phyloP scores from a whole-genome alignment of 306 rosid species.

The Gillenia trifoliata region DNA sequence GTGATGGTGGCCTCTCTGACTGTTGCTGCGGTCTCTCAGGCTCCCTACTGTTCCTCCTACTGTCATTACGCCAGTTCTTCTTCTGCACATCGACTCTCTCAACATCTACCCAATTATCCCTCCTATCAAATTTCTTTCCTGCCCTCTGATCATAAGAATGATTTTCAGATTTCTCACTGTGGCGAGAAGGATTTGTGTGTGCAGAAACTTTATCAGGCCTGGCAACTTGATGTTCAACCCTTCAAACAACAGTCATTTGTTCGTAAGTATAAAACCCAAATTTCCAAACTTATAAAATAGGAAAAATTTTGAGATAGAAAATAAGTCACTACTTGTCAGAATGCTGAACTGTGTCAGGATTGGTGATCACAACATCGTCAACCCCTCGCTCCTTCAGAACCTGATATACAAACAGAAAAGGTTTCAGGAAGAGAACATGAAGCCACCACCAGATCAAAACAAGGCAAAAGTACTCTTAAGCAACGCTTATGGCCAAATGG shows the following conservation, averaged over 20 bases:
- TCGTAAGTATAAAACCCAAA: background rate
- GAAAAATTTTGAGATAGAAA: background rate
- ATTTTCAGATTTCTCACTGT: constrained; percentile 47
- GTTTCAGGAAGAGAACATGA: constrained; percentile 15
- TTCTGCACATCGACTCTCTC: constrained; percentile 61
- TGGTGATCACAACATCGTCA: constrained; percentile 51
- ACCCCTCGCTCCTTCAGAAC: constrained; percentile 93
- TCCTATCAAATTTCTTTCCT: constrained; percentile 57
- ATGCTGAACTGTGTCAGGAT: constrained; percentile 50
- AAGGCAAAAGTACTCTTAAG: background rate
- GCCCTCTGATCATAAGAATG: constrained; percentile 50
- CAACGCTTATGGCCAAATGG: background rate
- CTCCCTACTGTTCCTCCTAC: constrained; percentile 47
- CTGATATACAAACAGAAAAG: constrained; percentile 35
- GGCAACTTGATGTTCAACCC: constrained; percentile 53
- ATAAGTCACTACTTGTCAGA: constrained; percentile 51
- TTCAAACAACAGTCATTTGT: constrained; percentile 23
- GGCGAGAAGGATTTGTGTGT: constrained; percentile 30
- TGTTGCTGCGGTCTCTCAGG: constrained; percentile 52
- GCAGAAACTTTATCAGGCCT: constrained; percentile 56
- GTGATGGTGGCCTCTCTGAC: constrained; percentile 73
- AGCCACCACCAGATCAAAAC: constrained; percentile 5
- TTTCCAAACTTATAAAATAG: background rate
- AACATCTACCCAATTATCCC: constrained; percentile 54
- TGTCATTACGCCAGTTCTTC: constrained; percentile 72